A percentile compares a stretch with the other conserved stretches of the same genome.
phyloP scores from a whole-genome alignment of 345 rosid genomes.

The Sisymbrium irio region DNA sequence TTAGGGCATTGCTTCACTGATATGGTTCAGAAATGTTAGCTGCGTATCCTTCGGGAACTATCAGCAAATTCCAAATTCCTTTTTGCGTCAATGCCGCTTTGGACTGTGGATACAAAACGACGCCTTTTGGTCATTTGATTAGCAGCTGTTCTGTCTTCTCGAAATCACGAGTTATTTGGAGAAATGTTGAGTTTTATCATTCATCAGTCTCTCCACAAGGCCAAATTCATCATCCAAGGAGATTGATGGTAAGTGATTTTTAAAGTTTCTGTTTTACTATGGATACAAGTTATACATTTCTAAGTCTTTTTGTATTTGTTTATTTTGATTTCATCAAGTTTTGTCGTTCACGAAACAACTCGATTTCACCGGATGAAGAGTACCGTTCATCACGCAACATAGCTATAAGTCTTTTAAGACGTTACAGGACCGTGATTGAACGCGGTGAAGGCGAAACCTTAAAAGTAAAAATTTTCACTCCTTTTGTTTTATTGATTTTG shows the following conservation, averaged over 20 bases:
- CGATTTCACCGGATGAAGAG: constrained; percentile 53
- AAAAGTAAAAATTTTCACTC: constrained; percentile 47
- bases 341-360: constrained; percentile 44
- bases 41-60: constrained; percentile 44
- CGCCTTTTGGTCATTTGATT: constrained; percentile 28
- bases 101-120: constrained; percentile 32
- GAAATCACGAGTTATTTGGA: constrained; percentile 27
- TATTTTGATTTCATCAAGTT: constrained; percentile 35
- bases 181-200: constrained; percentile 24
- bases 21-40: constrained; percentile 69
- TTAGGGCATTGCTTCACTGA: constrained; percentile 16
- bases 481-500: neutral
- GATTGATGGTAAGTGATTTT: constrained; percentile 55
- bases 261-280: neutral
- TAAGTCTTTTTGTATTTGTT: neutral
- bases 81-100: constrained; percentile 22
- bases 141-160: constrained; percentile 27
- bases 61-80: constrained; percentile 32
- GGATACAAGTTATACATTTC: neutral
- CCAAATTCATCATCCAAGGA: constrained; percentile 40
- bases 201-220: constrained; percentile 43
- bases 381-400: constrained; percentile 86
- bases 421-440: constrained; percentile 74
- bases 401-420: constrained; percentile 78
- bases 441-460: constrained; percentile 95